Conservation (phyloP, 2,329 filamentous ascomycete species). For the Monosporascus sp. region DNA sequence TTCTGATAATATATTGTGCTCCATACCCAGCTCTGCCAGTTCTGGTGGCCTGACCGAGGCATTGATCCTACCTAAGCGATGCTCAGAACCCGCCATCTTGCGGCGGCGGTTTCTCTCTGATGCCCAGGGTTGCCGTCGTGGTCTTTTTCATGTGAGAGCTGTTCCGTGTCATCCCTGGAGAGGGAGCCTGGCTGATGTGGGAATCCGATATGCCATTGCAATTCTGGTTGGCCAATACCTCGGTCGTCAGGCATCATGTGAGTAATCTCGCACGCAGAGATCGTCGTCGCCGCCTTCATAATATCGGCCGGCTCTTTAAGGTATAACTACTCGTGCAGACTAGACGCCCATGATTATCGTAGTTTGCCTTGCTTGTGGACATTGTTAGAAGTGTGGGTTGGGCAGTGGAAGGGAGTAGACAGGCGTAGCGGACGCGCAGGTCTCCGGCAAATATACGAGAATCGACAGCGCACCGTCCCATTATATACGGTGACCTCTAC, state of each 20-base stretch:
- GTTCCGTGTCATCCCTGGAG: too few relatives aligned
- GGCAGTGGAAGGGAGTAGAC: not conserved
- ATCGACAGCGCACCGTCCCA: too few relatives aligned
- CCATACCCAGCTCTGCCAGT: constrained; percentile 1
- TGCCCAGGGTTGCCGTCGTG: too few relatives aligned
- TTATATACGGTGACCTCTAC: too few relatives aligned
- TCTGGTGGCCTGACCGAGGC: not conserved
- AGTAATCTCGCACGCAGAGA: constrained; percentile 15
- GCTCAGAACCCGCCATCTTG: not conserved
- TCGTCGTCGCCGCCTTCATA: constrained; percentile 16
- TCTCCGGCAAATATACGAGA: too few relatives aligned
- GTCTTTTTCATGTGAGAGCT: too few relatives aligned
- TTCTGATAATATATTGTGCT: constrained; percentile 7
- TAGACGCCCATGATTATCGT: not conserved
- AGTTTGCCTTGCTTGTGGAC: not conserved
- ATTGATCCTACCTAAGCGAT: not conserved
- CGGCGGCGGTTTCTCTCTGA: too few relatives aligned
- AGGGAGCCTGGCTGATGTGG: not conserved
- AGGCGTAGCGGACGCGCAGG: not conserved
- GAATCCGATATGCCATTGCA: not conserved
- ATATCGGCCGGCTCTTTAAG: not conserved
- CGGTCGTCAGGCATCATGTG: constrained; percentile 7
- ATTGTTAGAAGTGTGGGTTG: not conserved
- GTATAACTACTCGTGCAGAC: not conserved
- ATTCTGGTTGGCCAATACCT: not conserved